Evolutionary conservation across 768 basidiomycete genomes (phyloP).

Genomic region (Cyclocybe aegerita): DNA sequence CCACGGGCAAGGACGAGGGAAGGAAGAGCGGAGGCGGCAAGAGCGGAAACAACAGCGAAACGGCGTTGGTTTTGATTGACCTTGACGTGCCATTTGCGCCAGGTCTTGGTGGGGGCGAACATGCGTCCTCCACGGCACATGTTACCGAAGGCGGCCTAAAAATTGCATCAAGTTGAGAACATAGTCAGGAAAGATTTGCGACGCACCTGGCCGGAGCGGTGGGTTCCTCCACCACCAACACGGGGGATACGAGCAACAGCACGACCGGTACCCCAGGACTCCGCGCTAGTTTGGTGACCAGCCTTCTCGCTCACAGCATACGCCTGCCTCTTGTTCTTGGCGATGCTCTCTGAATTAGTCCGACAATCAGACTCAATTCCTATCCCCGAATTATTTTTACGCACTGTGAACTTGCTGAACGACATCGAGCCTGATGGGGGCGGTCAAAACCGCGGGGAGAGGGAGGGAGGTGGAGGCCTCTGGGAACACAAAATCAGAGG

Average conservation of each 20-base stretch:
- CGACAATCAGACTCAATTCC: slow-evolving; percentile 7
- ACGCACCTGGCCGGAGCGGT: slow-evolving; percentile 92
- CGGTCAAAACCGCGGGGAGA: slow-evolving; percentile 94
- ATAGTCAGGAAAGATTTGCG: neutral
- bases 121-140: slow-evolving; percentile 99
- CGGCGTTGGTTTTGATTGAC: slow-evolving; percentile 99
- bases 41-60: slow-evolving; percentile 95
- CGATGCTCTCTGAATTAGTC: slow-evolving; percentile 79
- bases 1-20: slow-evolving; percentile 98
- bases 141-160: slow-evolving; percentile 97
- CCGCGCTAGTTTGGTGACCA: slow-evolving; percentile 97
- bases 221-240: slow-evolving; percentile 98
- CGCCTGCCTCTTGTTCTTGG: slow-evolving; percentile 97
- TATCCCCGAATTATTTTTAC: slow-evolving; percentile 29
- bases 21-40: slow-evolving; percentile 96
- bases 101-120: slow-evolving; percentile 99
- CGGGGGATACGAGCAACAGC: slow-evolving; percentile 99
- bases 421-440: slow-evolving; percentile 98
- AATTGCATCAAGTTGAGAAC: slow-evolving; percentile 4
- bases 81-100: slow-evolving; percentile 99
- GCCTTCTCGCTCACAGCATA: slow-evolving; percentile 98
- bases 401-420: slow-evolving; percentile 98
- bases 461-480: slow-evolving; percentile 88
- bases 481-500: slow-evolving; percentile 27
- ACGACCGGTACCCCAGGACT: slow-evolving; percentile 99